Conservation (phyloP, 306 rosid species). For the Leucaena leucocephala region DNA sequence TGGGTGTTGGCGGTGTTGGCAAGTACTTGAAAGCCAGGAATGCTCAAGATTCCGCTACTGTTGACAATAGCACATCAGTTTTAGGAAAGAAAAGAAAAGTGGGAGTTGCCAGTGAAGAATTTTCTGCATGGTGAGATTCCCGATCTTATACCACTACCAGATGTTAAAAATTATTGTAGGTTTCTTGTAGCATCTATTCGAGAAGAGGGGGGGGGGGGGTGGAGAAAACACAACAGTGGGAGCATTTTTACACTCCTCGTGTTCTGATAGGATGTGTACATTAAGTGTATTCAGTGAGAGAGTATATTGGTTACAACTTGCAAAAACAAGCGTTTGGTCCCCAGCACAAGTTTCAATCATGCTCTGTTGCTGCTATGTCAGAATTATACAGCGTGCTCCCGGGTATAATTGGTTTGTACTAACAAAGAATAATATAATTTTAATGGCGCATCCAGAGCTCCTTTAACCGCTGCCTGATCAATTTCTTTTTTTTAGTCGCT, state of each 20-base stretch:
- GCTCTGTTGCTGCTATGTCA: slow-evolving; percentile 37
- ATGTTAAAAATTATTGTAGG: slow-evolving; percentile 26
- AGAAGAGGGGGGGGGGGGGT: too few species aligned
- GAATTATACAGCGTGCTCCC: slow-evolving; percentile 28
- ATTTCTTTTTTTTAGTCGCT: too few species aligned
- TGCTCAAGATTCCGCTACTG: slow-evolving; percentile 53
- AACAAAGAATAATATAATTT: not conserved
- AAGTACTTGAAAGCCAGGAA: slow-evolving; percentile 78
- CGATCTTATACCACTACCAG: slow-evolving; percentile 41
- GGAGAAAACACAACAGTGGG: slow-evolving; percentile 13
- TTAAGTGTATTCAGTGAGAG: slow-evolving; percentile 8
- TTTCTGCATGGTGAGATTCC: slow-evolving; percentile 71
- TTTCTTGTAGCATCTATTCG: slow-evolving; percentile 29
- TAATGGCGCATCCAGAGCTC: slow-evolving; percentile 1
- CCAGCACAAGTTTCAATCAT: slow-evolving; percentile 25
- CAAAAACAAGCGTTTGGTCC: slow-evolving; percentile 38
- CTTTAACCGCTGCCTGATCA: slow-evolving; percentile 22
- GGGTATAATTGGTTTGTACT: slow-evolving; percentile 28
- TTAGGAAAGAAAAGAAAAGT: slow-evolving; percentile 78
- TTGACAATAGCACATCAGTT: slow-evolving; percentile 42
- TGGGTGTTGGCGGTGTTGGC: slow-evolving; percentile 71
- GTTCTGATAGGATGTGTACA: slow-evolving; percentile 32
- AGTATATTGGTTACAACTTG: slow-evolving; percentile 12
- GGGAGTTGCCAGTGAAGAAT: slow-evolving; percentile 57
- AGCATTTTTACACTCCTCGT: slow-evolving; percentile 27